phyloP scores from a whole-genome alignment of 2,329 filamentous ascomycete genomes.

The Aspergillus floridensis region DNA sequence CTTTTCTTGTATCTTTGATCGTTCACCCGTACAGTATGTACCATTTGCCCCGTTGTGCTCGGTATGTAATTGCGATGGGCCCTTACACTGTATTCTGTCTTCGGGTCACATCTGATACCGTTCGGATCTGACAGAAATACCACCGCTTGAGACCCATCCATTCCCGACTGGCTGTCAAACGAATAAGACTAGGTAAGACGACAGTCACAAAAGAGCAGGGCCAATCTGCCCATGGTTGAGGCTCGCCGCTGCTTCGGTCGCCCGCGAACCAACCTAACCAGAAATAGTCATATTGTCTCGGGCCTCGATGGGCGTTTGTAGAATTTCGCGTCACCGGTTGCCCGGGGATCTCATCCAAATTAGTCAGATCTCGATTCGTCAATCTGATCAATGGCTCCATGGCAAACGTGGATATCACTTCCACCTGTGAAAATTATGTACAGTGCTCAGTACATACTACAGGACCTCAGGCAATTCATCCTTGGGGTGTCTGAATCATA shows the following conservation, averaged over 20 bases:
- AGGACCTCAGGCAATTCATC: neutral
- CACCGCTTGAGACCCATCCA: conserved; percentile 1
- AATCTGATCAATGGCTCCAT: neutral
- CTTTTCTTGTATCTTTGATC: neutral
- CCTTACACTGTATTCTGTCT: conserved; percentile 12
- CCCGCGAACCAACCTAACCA: conserved; percentile 18
- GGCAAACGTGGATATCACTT: conserved; percentile 3
- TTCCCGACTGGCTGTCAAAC: conserved; percentile 8
- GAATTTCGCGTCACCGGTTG: conserved; percentile 22
- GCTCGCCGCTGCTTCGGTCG: conserved; percentile 26
- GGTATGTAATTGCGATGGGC: conserved; percentile 5
- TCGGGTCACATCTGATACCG: neutral
- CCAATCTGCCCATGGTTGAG: conserved; percentile 30
- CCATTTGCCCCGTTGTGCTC: conserved; percentile 2
- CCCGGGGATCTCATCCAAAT: conserved; percentile 4
- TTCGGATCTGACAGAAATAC: conserved; percentile 1
- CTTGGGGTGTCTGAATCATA: neutral
- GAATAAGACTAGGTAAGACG: neutral
- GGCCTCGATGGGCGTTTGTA: conserved; percentile 5
- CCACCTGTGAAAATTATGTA: neutral
- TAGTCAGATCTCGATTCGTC: conserved; percentile 8
- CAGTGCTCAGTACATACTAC: neutral
- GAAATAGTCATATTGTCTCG: conserved; percentile 26
- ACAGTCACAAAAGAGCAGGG: neutral
- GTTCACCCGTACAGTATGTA: conserved; percentile 3